Conservation (phyloP, 176 grass and related monocot species). For the Bonia amplexicaulis region DNA sequence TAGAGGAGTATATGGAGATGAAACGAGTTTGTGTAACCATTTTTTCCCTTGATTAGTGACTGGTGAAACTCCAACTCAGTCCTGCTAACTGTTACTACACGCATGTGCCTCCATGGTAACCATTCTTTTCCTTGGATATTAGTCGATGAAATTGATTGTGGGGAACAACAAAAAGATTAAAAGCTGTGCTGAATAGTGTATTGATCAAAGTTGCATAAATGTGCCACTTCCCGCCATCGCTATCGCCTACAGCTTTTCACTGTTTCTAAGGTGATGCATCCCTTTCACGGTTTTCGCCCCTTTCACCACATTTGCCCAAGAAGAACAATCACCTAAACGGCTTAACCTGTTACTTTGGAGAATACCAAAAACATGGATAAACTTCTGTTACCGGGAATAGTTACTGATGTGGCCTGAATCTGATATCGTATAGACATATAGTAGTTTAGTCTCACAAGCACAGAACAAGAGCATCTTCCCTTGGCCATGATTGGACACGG, state of each 20-base stretch:
- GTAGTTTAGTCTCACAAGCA: background rate
- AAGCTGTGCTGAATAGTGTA: background rate
- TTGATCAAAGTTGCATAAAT: constrained; percentile 5
- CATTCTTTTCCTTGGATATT: background rate
- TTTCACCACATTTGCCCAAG: background rate
- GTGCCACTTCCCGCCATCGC: background rate
- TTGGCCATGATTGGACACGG: constrained; percentile 16
- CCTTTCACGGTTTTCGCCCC: background rate
- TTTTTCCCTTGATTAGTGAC: background rate
- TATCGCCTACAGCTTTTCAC: constrained; percentile 20
- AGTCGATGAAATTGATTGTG: background rate
- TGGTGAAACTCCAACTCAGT: too few relatives aligned
- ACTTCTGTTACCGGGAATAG: background rate
- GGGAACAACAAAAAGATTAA: background rate
- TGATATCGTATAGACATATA: background rate
- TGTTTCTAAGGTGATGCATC: constrained; percentile 5
- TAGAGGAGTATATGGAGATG: background rate
- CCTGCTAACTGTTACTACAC: background rate
- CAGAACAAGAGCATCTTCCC: background rate
- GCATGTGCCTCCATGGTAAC: background rate
- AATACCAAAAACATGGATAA: background rate
- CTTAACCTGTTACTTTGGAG: background rate
- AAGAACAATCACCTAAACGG: background rate
- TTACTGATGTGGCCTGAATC: background rate
- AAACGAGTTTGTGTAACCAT: background rate